These are phyloP conservation scores for Citeromyces hawaiiensis DNA, from an alignment of 1,139 yeast genomes.

Conservation along the genomic window DNA sequence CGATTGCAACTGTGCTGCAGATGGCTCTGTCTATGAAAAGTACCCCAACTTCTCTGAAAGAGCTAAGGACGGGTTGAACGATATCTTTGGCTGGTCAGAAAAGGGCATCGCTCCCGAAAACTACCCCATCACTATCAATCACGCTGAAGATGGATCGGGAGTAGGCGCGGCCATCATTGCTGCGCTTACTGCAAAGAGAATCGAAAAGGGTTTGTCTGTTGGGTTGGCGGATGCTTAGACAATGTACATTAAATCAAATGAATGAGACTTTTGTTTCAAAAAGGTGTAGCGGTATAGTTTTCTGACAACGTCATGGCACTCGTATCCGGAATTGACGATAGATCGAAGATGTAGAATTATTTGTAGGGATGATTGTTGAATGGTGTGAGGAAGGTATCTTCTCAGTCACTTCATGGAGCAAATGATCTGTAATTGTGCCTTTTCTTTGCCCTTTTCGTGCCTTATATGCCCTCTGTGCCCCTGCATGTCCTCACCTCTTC, in stretches of 20 bases:
- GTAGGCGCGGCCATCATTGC: constrained; percentile 98
- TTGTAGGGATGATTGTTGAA: too few relatives aligned
- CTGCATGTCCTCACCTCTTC: too few relatives aligned
- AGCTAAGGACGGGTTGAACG: constrained; percentile 81
- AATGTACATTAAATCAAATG: neutral
- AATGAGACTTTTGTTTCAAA: too few relatives aligned
- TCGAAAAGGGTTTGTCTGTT: constrained; percentile 58
- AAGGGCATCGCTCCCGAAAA: constrained; percentile 8
- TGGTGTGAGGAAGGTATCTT: too few relatives aligned
- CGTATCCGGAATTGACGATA: too few relatives aligned
- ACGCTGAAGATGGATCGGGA: constrained; percentile 98
- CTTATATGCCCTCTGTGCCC: too few relatives aligned
- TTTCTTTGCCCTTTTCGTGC: too few relatives aligned
- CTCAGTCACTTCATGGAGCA: too few relatives aligned
- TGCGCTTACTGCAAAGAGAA: constrained; percentile 77
- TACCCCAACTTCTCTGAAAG: constrained; percentile 87
- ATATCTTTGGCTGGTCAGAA: constrained; percentile 72
- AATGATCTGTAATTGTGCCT: too few relatives aligned
- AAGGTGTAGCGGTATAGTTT: too few relatives aligned
- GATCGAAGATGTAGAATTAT: too few relatives aligned
- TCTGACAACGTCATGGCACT: too few relatives aligned
- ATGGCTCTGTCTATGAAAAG: constrained; percentile 88
- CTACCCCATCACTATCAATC: constrained; percentile 68
- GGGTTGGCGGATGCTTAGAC: constrained; percentile 23
- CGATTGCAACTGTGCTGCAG: constrained; percentile 86